Evolutionary conservation across 2,329 filamentous ascomycete species (phyloP), one percentile per base, ranked within the genome.

Genomic region (Fusarium coicis): DNA sequence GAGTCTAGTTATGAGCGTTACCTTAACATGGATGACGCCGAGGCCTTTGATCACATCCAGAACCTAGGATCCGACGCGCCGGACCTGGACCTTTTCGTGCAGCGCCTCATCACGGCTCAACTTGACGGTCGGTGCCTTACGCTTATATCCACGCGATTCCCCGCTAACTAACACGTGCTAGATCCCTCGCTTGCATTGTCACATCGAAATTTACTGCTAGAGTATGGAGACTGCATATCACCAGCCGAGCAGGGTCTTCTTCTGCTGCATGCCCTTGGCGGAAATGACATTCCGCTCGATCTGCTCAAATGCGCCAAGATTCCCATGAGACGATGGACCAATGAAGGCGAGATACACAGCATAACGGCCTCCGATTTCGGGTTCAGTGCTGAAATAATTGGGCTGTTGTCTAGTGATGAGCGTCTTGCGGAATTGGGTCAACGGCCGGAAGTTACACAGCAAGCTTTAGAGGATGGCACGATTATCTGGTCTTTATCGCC

Each of bases 11-110:
- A 81, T 15, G 80, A 82, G 53, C 68, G 80, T 39, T 82, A 82
- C 63, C 57, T 82, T 1, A 80, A 79, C 30, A 76, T 81, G 68
- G 80, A 82, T 11, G 80, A 82, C 18, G 77, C 77, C 9, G 75
- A 78, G 10, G 68, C 75, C 0, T 80, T 82, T n/a, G 63, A 57
- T 14, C 80, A 82, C 46, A 39, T 82, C 6, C 39, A 53, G 3
- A 72, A 66, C 1, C 44, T 82, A 1, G 73, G 72, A 1, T 57
- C 70, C 4, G 56, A 64, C 2, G 66, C 67, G 4, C 66, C 69
- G 5, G 47, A 72, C 21, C 73, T 78, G 18, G 66, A 59, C 2
- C 28, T 49, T 4, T 74, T 79, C 18, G 76, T 78, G 4, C 78
- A 77, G 36, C 64, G 65, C 7, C 64, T 81, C 4, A 69, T 81